Percentiles rank a stretch among this genome's conserved stretches.
phyloP scores from a whole-genome alignment of 192 early-diverging fungal species.

The Funneliformis mosseae region DNA sequence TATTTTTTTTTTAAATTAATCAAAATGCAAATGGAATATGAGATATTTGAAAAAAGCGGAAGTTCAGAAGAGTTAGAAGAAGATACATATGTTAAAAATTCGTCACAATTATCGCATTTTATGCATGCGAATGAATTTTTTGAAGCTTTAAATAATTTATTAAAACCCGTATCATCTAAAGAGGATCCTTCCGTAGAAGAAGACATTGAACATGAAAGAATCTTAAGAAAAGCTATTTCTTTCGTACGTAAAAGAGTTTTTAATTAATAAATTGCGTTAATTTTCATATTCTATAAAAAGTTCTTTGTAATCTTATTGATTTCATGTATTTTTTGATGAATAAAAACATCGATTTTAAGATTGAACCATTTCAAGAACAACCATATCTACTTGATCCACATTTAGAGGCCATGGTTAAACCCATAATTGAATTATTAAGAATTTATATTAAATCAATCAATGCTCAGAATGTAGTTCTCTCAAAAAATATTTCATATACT shows the following conservation, averaged over 20 bases:
- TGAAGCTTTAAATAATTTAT: background rate
- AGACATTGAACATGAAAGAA: constrained; percentile 24
- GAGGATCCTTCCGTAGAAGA: background rate
- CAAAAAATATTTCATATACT: constrained; percentile 33
- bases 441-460: constrained; percentile 37
- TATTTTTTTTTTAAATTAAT: background rate
- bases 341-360: constrained; percentile 30
- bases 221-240: constrained; percentile 12
- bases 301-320: background rate
- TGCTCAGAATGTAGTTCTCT: background rate
- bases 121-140: constrained; percentile 29
- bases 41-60: background rate
- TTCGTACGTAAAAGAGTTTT: background rate
- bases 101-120: constrained; percentile 22
- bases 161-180: background rate
- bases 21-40: constrained; percentile 21
- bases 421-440: constrained; percentile 59
- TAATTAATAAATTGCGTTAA: background rate
- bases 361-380: constrained; percentile 73
- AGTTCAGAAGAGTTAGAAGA: background rate
- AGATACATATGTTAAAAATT: constrained; percentile 18
- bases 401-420: constrained; percentile 67
- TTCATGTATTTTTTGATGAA: background rate
- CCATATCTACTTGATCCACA: constrained; percentile 76
- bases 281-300: background rate